Evolutionary conservation across 192 early-diverging fungal genomes (phyloP).

Genomic region (Gigaspora rosea): DNA sequence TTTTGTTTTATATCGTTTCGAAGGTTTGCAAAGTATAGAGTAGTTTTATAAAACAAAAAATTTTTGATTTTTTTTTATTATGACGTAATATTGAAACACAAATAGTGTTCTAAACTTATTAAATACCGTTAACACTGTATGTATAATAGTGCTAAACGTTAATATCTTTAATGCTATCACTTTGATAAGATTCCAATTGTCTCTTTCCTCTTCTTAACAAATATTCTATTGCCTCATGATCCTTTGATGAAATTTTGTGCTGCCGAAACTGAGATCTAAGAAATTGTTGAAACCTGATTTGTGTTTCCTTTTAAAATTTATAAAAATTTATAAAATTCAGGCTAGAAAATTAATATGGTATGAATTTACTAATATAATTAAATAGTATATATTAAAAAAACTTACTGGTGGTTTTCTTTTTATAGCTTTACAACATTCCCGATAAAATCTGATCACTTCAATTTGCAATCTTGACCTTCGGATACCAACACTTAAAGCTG

Average conservation of each 20-base stretch:
- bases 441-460: constrained; percentile 62
- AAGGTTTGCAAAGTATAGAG: too few relatives aligned
- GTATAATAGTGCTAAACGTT: too few relatives aligned
- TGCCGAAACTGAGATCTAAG: constrained; percentile 25
- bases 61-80: too few relatives aligned
- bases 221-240: constrained; percentile 33
- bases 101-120: too few relatives aligned
- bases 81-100: too few relatives aligned
- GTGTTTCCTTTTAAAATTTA: constrained; percentile 18
- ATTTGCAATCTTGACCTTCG: constrained; percentile 60
- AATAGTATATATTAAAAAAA: not conserved
- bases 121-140: too few relatives aligned
- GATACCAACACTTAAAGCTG: not conserved
- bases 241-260: constrained; percentile 6
- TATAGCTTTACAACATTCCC: constrained; percentile 61
- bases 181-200: constrained; percentile 27
- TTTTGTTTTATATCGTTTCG: too few relatives aligned
- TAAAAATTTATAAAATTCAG: not conserved
- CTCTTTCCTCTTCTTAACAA: constrained; percentile 26
- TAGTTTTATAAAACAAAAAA: too few relatives aligned
- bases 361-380: not conserved
- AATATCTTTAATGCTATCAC: constrained; percentile 24
- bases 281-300: constrained; percentile 21
- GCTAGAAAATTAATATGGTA: not conserved
- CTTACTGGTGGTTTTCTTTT: constrained; percentile 56